phyloP scores from a whole-genome alignment of 306 rosid genomes.

The Fagus sylvatica region DNA sequence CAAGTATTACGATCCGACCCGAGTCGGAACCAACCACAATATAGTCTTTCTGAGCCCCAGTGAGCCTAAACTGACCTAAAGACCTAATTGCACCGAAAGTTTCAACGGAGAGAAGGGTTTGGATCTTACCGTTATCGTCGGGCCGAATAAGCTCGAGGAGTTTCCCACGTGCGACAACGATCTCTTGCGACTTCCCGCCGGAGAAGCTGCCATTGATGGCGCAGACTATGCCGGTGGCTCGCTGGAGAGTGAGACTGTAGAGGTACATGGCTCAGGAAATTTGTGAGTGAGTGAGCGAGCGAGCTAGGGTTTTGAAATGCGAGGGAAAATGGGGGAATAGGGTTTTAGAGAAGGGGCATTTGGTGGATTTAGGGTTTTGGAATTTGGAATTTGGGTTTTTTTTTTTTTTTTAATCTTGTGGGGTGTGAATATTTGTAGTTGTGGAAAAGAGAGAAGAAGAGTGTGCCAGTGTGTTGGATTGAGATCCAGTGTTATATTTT shows the following conservation, averaged over 20 bases:
- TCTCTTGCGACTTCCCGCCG: constrained; percentile 89
- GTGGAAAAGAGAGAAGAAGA: background rate
- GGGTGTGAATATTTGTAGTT: background rate
- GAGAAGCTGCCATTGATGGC: constrained; percentile 97
- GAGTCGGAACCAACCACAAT: constrained; percentile 91
- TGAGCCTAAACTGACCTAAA: constrained; percentile 81
- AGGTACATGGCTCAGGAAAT: constrained; percentile 64
- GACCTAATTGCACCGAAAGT: constrained; percentile 83
- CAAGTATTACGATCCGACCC: constrained; percentile 87
- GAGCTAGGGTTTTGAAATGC: constrained; percentile 2
- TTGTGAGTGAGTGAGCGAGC: background rate
- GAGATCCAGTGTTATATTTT: background rate
- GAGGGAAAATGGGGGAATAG: background rate
- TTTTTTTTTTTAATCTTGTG: too few species aligned
- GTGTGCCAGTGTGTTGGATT: background rate
- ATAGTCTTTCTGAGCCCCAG: constrained; percentile 86
- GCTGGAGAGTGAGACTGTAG: constrained; percentile 87
- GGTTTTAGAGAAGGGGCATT: background rate
- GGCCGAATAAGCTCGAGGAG: constrained; percentile 96
- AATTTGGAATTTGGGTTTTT: background rate
- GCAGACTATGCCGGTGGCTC: constrained; percentile 84
- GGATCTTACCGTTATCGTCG: constrained; percentile 87
- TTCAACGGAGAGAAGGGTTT: constrained; percentile 93
- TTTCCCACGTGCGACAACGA: constrained; percentile 89
- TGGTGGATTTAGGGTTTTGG: constrained; percentile 3